Evolutionary conservation across 495 filamentous ascomycete species (phyloP), one percentile per base, ranked within the genome.

Genomic region (Annulohypoxylon maeteangense): DNA sequence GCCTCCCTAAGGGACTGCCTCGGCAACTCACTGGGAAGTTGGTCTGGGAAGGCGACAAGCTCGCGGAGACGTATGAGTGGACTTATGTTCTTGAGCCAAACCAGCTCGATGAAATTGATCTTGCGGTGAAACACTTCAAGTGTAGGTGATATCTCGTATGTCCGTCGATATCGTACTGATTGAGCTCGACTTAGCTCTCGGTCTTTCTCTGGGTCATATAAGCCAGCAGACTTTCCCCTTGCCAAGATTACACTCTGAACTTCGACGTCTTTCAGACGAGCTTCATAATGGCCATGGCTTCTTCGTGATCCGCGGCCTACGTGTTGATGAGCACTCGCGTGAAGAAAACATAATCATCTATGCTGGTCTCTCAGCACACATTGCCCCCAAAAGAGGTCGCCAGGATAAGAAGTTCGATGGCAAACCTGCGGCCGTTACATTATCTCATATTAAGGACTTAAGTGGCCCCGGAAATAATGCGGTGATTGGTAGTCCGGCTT

Each of bases 281-380:
- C 74, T 90, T 23, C 86, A 90, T 67, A 75, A 76, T 44, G 88
- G 87, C 20, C 83, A 80, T 48, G 89, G 89, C 3, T 91, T 91
- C 76, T 81, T 83, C 27, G 86, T 92, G 4, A 67, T 91, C 5
- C 82, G 87, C 1, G 89, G 89, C 4, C 75, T 90, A 22, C 80
- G 78, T 0, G 73, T 86, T 1, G 79, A 84, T 40, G 62, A 73
- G 4, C 82, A 90, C 72, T 80, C 82, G 0, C 79, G 78, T 7
- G 84, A 87, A 67, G 86, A 91, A 7, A 89, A 87, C 66, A 79
- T 89, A 22, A 85, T 87, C 54, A 86, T 91, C 58, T 90, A 89
- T 57, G 77, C 83, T 1, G 89, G 89, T 0, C 68, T 91, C 4
- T 87, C 88, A 1, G 81, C 83, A 1, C 83, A 90, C 59, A 78